A percentile compares a stretch with the other conserved stretches of the same genome.
Conservation (phyloP, 2,329 filamentous ascomycete genomes). For the Tolypocladium tundrense region DNA sequence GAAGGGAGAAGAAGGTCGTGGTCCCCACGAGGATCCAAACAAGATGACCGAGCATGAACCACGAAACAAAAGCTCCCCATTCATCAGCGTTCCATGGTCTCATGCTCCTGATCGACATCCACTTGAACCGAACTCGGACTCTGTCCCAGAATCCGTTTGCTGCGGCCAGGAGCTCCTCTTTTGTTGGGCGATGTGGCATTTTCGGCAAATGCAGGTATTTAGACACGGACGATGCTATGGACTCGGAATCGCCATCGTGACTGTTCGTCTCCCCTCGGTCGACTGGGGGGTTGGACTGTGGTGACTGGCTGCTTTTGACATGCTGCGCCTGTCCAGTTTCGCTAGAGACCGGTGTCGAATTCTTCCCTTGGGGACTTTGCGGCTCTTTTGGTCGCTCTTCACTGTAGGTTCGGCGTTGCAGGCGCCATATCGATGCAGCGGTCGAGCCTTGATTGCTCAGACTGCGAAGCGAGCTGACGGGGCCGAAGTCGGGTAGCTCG, state of each 20-base stretch:
- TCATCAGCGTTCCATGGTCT: conserved; percentile 94
- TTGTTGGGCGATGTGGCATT: conserved; percentile 79
- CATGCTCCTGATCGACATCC: conserved; percentile 90
- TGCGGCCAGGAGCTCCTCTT: conserved; percentile 84
- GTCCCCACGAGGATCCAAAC: conserved; percentile 95
- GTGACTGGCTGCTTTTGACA: not conserved
- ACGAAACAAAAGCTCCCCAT: conserved; percentile 87
- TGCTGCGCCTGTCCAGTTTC: not conserved
- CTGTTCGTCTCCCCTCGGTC: conserved; percentile 3
- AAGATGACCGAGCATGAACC: conserved; percentile 87
- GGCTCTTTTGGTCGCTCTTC: not conserved
- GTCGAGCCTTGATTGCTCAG: not conserved
- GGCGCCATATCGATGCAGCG: not conserved
- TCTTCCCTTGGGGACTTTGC: not conserved
- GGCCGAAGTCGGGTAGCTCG: not conserved
- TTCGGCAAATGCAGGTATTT: conserved; percentile 54
- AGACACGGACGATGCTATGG: conserved; percentile 41
- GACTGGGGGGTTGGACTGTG: not conserved
- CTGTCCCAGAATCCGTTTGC: conserved; percentile 90
- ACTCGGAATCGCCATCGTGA: conserved; percentile 20
- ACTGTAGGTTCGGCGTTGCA: not conserved
- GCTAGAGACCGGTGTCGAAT: not conserved
- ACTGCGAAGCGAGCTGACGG: not conserved
- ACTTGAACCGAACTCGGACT: conserved; percentile 87
- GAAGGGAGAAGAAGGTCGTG: conserved; percentile 88